These are phyloP conservation scores for Sporothrix sp. DNA, from an alignment of 2,329 filamentous ascomycete genomes.

Conservation along the genomic window DNA sequence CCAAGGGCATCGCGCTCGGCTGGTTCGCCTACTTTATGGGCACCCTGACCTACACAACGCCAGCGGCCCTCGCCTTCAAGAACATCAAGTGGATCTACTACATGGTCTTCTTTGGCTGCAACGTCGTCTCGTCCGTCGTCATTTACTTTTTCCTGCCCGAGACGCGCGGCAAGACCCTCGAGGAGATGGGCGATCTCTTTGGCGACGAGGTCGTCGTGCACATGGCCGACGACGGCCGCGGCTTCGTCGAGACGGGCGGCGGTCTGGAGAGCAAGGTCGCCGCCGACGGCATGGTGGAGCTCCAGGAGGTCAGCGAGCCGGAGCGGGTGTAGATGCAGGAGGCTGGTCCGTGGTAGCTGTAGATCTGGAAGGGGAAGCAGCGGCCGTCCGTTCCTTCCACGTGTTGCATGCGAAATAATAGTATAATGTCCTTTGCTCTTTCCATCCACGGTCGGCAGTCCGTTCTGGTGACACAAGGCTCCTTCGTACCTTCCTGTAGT, in stretches of 20 bases:
- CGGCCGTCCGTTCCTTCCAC: too few species aligned
- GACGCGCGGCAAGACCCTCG: slow-evolving; percentile 11
- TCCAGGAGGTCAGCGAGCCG: neutral
- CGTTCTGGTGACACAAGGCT: neutral
- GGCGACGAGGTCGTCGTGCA: slow-evolving; percentile 14
- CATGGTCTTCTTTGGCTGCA: slow-evolving; percentile 12
- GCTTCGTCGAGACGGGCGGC: slow-evolving; percentile 4
- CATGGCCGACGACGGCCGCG: slow-evolving; percentile 7
- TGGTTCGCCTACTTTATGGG: slow-evolving; percentile 8
- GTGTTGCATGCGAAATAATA: neutral
- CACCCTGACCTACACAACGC: slow-evolving; percentile 7
- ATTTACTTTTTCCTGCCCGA: slow-evolving; percentile 9
- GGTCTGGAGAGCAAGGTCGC: slow-evolving; percentile 1
- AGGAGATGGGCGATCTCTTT: slow-evolving; percentile 19
- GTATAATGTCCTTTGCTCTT: neutral
- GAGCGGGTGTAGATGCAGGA: neutral
- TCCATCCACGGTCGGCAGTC: neutral
- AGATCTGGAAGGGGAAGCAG: neutral
- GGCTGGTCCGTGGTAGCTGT: neutral
- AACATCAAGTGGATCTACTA: slow-evolving; percentile 14
- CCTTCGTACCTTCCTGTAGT: neutral
- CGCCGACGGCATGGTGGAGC: neutral
- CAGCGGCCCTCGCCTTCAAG: slow-evolving; percentile 2
- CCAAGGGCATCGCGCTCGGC: slow-evolving; percentile 10
- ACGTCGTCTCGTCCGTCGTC: neutral